Conservation (phyloP, 768 basidiomycete species). For the Chiua virens region DNA sequence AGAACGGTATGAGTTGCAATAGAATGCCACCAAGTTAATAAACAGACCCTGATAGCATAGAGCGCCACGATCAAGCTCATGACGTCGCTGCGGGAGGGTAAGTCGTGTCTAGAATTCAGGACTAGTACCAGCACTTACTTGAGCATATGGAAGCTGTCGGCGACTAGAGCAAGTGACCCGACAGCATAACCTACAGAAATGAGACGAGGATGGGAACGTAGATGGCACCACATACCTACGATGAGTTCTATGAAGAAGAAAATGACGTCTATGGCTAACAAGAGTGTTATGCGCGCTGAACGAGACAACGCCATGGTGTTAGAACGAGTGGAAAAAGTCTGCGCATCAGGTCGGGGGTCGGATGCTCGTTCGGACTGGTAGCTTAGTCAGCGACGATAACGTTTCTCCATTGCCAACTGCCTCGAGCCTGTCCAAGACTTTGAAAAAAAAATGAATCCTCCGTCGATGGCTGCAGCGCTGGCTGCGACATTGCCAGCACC, state of each 20-base stretch:
- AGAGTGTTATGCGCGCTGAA: constrained; percentile 67
- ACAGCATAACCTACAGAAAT: constrained; percentile 79
- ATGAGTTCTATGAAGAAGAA: constrained; percentile 90
- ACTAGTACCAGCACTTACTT: constrained; percentile 69
- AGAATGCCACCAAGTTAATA: background rate
- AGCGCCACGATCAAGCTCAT: constrained; percentile 93
- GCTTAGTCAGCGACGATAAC: constrained; percentile 22
- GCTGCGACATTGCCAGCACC: constrained; percentile 77
- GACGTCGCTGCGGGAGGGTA: constrained; percentile 70
- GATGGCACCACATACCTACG: constrained; percentile 50
- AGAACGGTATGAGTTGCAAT: constrained; percentile 3
- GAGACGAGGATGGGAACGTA: constrained; percentile 9
- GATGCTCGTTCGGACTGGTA: no score
- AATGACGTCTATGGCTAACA: constrained; percentile 79
- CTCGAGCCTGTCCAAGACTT: background rate
- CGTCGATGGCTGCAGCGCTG: constrained; percentile 91
- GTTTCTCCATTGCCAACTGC: no score
- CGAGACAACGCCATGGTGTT: constrained; percentile 50
- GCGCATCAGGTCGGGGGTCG: no score
- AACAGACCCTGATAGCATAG: constrained; percentile 81
- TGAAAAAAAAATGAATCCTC: constrained; percentile 51
- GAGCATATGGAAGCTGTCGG: constrained; percentile 98
- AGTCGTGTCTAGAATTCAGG: constrained; percentile 7
- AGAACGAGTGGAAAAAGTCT: background rate
- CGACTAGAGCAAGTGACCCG: constrained; percentile 91